Base-by-base conservation (phyloP, 805 yeast genomes). In the Yamadazyma takamatsuzukensis region DNA sequence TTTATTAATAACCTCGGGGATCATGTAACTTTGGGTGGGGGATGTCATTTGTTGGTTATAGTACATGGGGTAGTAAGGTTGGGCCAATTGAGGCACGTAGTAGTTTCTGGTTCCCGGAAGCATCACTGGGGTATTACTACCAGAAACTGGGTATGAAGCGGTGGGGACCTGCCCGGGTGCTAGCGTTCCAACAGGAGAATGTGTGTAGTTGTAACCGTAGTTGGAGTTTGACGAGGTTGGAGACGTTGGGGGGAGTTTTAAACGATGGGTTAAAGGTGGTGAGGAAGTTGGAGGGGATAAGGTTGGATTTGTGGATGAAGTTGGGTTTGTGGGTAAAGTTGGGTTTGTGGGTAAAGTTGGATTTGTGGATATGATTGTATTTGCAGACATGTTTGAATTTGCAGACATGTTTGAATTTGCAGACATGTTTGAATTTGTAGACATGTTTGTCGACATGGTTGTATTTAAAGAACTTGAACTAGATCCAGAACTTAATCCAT, bases 1-100 rank as follows among this genome's bases (percentile, higher is more conserved):
- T 30, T 57, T 58, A 35, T 56, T 55, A 17, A 59, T 53, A 18
- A 59, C 56, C 40, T 59, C 64, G 2, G 64, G 64, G 0, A 49
- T 43, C 19, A 51, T 44, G 32, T 41, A 53, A 27, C 36, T 30
- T 13, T 29, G 35, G 17, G 23, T 32, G 9, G 39, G 39, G 5
- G 33, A 25, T n/a, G n/a, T n/a, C 4, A 34, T 32, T n/a, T 25
- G 29, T 21, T 33, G 46, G 27, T 30, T 34, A 30, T 27, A 27
- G 39, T 35, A 28, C 33, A 30, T 29, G 16, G 37, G 34, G n/a
- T 40, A 37, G 14, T 32, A 42, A 21, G 13, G 21, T 15, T 23
- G 34, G 13, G 18, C 10, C 8, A 15, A 19, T 16, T 5, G 25
- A 7, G 41, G 34, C 12, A 37, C 22, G 17, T 33, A 28, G 27